Evolutionary conservation across 2,329 filamentous ascomycete genomes (phyloP).

Genomic region (Esteya vermicola): DNA sequence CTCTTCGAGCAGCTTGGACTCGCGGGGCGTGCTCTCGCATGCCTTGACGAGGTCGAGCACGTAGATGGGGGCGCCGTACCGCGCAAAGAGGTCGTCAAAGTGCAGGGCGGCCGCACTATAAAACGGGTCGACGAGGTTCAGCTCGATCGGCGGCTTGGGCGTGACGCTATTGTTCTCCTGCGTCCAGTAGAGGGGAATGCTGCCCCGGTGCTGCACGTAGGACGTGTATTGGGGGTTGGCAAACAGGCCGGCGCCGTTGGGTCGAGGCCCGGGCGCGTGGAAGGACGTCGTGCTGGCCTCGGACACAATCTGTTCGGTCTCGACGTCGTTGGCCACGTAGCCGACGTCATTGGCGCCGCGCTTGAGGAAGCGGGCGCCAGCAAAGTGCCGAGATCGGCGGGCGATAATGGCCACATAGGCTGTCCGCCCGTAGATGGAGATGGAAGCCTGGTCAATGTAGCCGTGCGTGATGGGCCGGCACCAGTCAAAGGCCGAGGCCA

Average conservation of each 20-base stretch:
- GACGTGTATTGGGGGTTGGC: constrained; percentile 88
- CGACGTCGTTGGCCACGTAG: constrained; percentile 95
- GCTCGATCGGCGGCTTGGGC: constrained; percentile 88
- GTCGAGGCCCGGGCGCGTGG: constrained; percentile 72
- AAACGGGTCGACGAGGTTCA: constrained; percentile 93
- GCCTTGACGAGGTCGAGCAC: constrained; percentile 85
- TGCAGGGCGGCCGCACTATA: constrained; percentile 86
- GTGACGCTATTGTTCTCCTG: constrained; percentile 92
- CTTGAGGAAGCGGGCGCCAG: constrained; percentile 86
- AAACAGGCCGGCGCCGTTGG: too few relatives aligned
- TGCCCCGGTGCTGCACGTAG: constrained; percentile 91
- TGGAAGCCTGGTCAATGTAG: constrained; percentile 80
- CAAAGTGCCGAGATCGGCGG: constrained; percentile 80
- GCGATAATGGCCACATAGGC: constrained; percentile 93
- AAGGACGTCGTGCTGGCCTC: constrained; percentile 92
- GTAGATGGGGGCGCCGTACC: constrained; percentile 87
- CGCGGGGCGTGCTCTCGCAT: constrained; percentile 73
- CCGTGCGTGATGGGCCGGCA: constrained; percentile 92
- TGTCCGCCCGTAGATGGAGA: constrained; percentile 74
- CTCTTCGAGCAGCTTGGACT: constrained; percentile 79
- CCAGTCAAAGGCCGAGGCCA: constrained; percentile 86
- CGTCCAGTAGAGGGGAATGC: constrained; percentile 94
- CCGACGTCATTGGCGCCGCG: constrained; percentile 87
- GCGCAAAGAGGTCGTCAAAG: constrained; percentile 85
- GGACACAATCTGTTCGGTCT: constrained; percentile 95